Evolutionary conservation across 345 rosid species (phyloP).

Genomic region (Adansonia digitata): DNA sequence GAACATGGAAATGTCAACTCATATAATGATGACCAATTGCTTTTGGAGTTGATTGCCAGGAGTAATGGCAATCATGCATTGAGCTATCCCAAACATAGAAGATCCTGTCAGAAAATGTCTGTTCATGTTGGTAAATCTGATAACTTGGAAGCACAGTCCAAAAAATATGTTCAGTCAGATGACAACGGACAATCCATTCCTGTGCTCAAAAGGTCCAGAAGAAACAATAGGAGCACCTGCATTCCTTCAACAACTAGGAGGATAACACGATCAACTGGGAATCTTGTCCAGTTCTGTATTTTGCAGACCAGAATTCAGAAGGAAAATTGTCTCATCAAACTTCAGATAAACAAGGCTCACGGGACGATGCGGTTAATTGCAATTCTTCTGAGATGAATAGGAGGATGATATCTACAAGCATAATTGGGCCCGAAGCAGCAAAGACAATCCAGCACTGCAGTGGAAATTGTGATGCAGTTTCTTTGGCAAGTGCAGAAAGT

Average conservation of each 20-base stretch:
- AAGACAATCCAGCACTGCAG: conserved; percentile 9
- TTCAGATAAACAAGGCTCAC: conserved; percentile 10
- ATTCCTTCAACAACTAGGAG: conserved; percentile 29
- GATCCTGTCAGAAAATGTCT: conserved; percentile 37
- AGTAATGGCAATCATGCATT: conserved; percentile 18
- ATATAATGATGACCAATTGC: conserved; percentile 11
- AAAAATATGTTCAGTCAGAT: conserved; percentile 10
- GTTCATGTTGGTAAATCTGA: conserved; percentile 22
- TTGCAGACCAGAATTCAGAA: conserved; percentile 9
- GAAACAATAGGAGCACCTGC: conserved; percentile 12
- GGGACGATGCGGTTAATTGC: not conserved
- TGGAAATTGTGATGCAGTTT: conserved; percentile 13
- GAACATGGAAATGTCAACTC: conserved; percentile 12
- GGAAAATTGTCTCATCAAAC: not conserved
- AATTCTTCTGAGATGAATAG: conserved; percentile 12
- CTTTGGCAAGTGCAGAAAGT: conserved; percentile 16
- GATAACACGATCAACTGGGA: conserved; percentile 23
- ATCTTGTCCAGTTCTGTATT: conserved; percentile 2
- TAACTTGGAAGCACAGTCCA: conserved; percentile 18
- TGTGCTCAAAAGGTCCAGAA: conserved; percentile 24
- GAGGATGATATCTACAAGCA: conserved; percentile 7
- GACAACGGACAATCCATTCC: conserved; percentile 12
- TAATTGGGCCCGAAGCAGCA: not conserved
- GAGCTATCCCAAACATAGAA: conserved; percentile 45
- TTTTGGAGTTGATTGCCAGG: conserved; percentile 12